Evolutionary conservation across 1,284 basidiomycete genomes (phyloP).

Genomic region (Ceratobasidium sp.): DNA sequence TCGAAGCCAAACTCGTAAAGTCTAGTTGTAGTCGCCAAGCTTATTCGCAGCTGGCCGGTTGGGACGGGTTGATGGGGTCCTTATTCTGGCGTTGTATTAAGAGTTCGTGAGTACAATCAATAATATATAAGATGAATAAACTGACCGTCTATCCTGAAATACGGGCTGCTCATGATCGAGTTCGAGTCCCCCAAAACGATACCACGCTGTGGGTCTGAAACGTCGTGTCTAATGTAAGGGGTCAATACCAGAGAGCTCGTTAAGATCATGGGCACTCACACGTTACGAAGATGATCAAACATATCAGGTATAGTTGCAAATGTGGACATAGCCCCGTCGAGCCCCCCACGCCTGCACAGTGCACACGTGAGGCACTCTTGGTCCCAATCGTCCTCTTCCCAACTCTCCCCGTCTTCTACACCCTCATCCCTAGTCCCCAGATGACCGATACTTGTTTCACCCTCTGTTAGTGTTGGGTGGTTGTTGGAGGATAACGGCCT

Average conservation of each 20-base stretch:
- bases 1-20: too few species aligned
- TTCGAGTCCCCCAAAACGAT: not conserved
- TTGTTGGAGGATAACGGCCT: not conserved
- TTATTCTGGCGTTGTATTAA: too few species aligned
- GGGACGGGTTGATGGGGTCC: too few species aligned
- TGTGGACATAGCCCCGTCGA: not conserved
- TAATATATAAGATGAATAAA: too few species aligned
- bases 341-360: not conserved
- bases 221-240: not conserved
- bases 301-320: not conserved
- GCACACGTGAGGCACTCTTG: not conserved
- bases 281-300: conserved; percentile 3
- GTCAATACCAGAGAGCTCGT: not conserved
- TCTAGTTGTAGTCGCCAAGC: too few species aligned
- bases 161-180: not conserved
- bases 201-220: not conserved
- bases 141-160: not conserved
- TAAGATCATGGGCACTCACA: not conserved
- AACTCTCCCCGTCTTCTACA: not conserved
- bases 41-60: too few species aligned
- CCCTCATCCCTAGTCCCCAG: not conserved
- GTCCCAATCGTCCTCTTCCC: not conserved
- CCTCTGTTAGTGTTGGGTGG: not conserved
- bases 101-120: too few species aligned
- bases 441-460: not conserved